Conservation (phyloP, 2,329 filamentous ascomycete genomes). For the Claviceps arundinis region DNA sequence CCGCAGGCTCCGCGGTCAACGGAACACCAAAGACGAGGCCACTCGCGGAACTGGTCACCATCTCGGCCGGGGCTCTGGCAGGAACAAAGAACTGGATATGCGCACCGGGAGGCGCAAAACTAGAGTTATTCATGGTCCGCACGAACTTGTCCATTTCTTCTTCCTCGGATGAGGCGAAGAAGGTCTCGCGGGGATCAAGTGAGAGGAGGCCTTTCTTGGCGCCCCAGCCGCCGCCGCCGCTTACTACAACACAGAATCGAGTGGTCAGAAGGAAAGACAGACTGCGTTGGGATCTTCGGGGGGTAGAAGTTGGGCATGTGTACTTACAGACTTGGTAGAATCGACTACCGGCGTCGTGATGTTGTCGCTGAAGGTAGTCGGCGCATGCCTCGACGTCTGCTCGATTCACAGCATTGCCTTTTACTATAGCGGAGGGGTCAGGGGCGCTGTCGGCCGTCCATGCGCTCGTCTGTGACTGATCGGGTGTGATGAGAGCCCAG, state of each 20-base stretch:
- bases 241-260: slow-evolving; percentile 32
- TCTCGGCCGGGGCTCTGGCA: slow-evolving; percentile 14
- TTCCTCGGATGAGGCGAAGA: slow-evolving; percentile 31
- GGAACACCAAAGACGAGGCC: slow-evolving; percentile 22
- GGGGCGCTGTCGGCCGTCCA: slow-evolving; percentile 6
- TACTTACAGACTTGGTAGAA: slow-evolving; percentile 27
- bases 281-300: neutral
- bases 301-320: neutral
- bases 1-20: slow-evolving; percentile 6
- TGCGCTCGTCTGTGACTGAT: slow-evolving; percentile 4
- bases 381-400: slow-evolving; percentile 14
- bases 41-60: slow-evolving; percentile 7
- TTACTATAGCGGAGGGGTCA: slow-evolving; percentile 3
- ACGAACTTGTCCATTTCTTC: slow-evolving; percentile 42
- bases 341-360: slow-evolving; percentile 28
- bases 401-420: slow-evolving; percentile 2
- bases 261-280: slow-evolving; percentile 9
- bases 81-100: slow-evolving; percentile 52
- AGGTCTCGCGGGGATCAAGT: slow-evolving; percentile 54
- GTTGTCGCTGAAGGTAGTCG: slow-evolving; percentile 18
- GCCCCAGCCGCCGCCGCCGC: slow-evolving; percentile 77
- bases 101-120: slow-evolving; percentile 49
- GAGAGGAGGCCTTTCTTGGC: slow-evolving; percentile 66
- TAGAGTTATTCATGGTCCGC: slow-evolving; percentile 29
- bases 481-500: slow-evolving; percentile 58